phyloP scores from a whole-genome alignment of 768 basidiomycete species.

The Amanita thiersii region DNA sequence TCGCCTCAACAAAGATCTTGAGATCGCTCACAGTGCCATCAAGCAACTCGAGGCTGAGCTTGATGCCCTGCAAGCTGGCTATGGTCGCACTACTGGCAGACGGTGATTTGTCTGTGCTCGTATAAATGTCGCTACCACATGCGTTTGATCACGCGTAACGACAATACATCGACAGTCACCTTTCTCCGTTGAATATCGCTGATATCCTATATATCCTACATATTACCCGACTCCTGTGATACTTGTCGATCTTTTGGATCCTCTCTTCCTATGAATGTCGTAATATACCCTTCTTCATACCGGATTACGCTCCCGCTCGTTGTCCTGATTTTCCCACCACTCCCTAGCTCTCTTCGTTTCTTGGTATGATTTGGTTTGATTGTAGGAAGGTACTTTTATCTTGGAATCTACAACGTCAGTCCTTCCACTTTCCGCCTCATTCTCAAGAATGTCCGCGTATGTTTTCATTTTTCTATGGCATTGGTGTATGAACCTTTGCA shows the following conservation, averaged over 20 bases:
- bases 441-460: no score
- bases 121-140: no score
- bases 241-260: neutral
- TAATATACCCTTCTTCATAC: conserved; percentile 5
- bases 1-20: conserved; percentile 97
- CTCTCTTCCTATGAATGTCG: conserved; percentile 1
- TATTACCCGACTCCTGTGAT: neutral
- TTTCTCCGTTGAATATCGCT: neutral
- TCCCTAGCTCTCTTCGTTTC: neutral
- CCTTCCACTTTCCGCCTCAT: no score
- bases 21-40: conserved; percentile 85
- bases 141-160: neutral
- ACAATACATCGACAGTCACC: neutral
- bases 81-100: conserved; percentile 65
- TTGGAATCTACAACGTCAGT: no score
- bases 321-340: neutral
- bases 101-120: conserved; percentile 29
- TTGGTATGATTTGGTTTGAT: conserved; percentile 4
- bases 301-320: neutral
- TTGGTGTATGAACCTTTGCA: no score
- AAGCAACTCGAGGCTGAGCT: conserved; percentile 88
- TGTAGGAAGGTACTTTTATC: conserved; percentile 6
- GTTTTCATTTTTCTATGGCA: no score
- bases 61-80: conserved; percentile 82
- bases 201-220: conserved; percentile 4